Evolutionary conservation across 192 early-diverging fungal genomes (phyloP).

Genomic region (Radiomyces spectabilis): DNA sequence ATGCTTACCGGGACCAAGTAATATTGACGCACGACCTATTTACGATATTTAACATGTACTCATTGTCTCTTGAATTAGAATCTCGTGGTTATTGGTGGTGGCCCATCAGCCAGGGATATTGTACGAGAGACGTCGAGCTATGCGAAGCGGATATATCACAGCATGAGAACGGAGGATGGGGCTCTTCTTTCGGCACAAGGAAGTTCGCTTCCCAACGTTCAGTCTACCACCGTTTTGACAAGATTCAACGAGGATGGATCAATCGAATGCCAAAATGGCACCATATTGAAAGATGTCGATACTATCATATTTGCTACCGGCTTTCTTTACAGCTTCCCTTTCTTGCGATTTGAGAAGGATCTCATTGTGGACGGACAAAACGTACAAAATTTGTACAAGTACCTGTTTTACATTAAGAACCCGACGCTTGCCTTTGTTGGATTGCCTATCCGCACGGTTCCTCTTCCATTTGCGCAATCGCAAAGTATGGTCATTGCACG

Average conservation of each 20-base stretch:
- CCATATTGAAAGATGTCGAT: constrained; percentile 27
- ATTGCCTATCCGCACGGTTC: constrained; percentile 44
- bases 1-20: constrained; percentile 27
- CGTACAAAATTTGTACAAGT: constrained; percentile 35
- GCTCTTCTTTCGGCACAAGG: neutral
- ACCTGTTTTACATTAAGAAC: constrained; percentile 39
- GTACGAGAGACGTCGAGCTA: constrained; percentile 31
- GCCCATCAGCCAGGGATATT: constrained; percentile 45
- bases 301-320: constrained; percentile 60
- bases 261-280: constrained; percentile 28
- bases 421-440: constrained; percentile 51
- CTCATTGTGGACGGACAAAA: constrained; percentile 28
- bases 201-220: neutral
- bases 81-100: constrained; percentile 47
- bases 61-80: no score
- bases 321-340: constrained; percentile 54
- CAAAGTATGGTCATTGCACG: constrained; percentile 43
- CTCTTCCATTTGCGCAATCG: constrained; percentile 54
- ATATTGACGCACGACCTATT: no score
- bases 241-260: neutral
- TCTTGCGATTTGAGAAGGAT: constrained; percentile 25
- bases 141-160: constrained; percentile 31
- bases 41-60: no score
- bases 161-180: constrained; percentile 18
- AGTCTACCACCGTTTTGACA: neutral